Evolutionary conservation across 495 filamentous ascomycete species (phyloP).

Genomic region (Niebla homalea): DNA sequence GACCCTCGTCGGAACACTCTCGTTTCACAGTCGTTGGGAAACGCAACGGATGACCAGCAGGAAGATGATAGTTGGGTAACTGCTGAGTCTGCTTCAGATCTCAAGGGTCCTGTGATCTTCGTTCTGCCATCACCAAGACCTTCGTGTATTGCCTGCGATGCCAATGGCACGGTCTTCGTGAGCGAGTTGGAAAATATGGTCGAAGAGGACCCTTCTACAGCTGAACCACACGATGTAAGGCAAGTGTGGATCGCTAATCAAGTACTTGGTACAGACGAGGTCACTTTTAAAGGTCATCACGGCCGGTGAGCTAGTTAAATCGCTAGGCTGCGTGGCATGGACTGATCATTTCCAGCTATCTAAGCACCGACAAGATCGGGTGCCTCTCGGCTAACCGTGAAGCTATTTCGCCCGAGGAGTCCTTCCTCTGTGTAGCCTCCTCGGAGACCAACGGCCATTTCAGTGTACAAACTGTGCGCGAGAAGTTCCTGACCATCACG

Average conservation of each 20-base stretch:
- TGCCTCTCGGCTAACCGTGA: slow-evolving; percentile 61
- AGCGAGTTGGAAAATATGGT: slow-evolving; percentile 70
- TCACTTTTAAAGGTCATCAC: slow-evolving; percentile 78
- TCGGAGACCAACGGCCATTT: slow-evolving; percentile 52
- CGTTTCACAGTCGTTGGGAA: slow-evolving; percentile 23
- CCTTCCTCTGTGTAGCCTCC: slow-evolving; percentile 56
- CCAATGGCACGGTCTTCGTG: slow-evolving; percentile 70
- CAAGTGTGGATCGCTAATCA: slow-evolving; percentile 89
- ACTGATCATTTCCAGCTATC: slow-evolving; percentile 35
- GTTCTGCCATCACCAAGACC: slow-evolving; percentile 57
- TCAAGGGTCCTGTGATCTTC: slow-evolving; percentile 74
- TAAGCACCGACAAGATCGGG: slow-evolving; percentile 74
- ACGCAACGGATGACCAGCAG: slow-evolving; percentile 22
- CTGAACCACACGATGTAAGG: slow-evolving; percentile 86
- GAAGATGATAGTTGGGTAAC: slow-evolving; percentile 85
- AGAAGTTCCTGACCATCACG: slow-evolving; percentile 43
- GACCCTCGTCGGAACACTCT: slow-evolving; percentile 28
- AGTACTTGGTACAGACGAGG: slow-evolving; percentile 66
- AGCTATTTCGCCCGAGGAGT: slow-evolving; percentile 71
- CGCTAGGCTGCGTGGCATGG: not conserved
- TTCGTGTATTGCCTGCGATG: slow-evolving; percentile 69
- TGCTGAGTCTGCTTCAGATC: slow-evolving; percentile 59
- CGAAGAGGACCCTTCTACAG: slow-evolving; percentile 60
- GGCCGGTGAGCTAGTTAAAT: slow-evolving; percentile 45
- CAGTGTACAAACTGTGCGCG: slow-evolving; percentile 51